Percentiles rank a stretch among this genome's conserved stretches.
Evolutionary conservation across 345 rosid genomes (phyloP).

Genomic region (Punica granatum): DNA sequence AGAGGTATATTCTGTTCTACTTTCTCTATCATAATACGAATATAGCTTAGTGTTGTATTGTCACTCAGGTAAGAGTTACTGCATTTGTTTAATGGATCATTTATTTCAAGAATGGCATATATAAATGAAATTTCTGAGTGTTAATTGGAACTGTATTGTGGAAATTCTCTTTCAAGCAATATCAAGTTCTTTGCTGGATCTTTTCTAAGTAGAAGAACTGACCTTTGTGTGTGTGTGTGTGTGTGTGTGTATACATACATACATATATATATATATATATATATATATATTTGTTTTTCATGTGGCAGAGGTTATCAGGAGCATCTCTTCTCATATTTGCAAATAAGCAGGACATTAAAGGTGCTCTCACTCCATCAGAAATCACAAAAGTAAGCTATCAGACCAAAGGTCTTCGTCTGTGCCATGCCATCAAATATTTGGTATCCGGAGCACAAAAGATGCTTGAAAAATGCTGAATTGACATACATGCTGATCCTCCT

Average conservation of each 20-base stretch:
- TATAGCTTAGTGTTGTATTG: background rate
- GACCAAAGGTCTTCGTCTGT: background rate
- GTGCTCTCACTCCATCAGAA: slow-evolving; percentile 75
- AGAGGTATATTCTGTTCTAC: slow-evolving; percentile 43
- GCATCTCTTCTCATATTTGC: slow-evolving; percentile 81
- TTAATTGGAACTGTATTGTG: background rate
- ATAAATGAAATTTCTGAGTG: background rate
- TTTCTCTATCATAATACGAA: background rate
- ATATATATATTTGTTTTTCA: background rate
- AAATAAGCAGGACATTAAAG: slow-evolving; percentile 87
- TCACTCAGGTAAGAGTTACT: background rate
- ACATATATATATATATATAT: too few species aligned
- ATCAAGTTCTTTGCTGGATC: background rate
- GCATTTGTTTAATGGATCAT: background rate
- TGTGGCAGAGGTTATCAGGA: slow-evolving; percentile 77
- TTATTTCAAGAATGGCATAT: background rate
- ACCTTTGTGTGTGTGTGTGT: too few species aligned
- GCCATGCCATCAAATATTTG: too few species aligned
- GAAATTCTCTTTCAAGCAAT: background rate
- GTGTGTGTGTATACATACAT: too few species aligned
- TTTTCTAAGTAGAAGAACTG: background rate
- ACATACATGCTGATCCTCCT: background rate
- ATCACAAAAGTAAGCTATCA: slow-evolving; percentile 58
- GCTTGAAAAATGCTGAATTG: background rate
- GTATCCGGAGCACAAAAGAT: background rate